Evolutionary conservation across 2,329 filamentous ascomycete species (phyloP).

Genomic region (Zalaria sp.): DNA sequence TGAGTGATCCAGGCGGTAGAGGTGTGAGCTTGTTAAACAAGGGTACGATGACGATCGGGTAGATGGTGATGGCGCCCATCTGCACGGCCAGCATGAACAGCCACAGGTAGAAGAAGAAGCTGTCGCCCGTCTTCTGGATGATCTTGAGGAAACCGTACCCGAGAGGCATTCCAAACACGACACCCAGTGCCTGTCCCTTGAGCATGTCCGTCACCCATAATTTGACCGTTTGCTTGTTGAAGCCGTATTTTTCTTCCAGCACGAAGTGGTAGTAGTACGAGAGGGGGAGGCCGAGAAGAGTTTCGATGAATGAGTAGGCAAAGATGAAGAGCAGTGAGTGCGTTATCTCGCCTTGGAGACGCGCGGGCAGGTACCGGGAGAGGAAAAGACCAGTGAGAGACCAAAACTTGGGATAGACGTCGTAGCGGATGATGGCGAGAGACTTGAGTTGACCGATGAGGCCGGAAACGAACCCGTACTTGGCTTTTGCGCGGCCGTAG

Average conservation of each 20-base stretch:
- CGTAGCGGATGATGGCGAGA: constrained; percentile 74
- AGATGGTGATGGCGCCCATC: constrained; percentile 89
- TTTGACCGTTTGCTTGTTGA: constrained; percentile 92
- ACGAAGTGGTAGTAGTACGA: constrained; percentile 92
- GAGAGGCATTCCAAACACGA: constrained; percentile 72
- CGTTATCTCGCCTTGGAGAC: constrained; percentile 82
- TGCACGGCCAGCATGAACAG: constrained; percentile 80
- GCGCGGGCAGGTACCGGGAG: constrained; percentile 56
- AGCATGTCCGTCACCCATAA: constrained; percentile 82
- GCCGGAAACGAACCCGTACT: constrained; percentile 69
- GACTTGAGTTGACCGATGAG: constrained; percentile 83
- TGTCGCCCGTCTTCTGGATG: constrained; percentile 80
- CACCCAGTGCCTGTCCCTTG: constrained; percentile 73
- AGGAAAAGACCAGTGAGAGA: constrained; percentile 62
- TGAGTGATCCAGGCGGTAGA: constrained; percentile 72
- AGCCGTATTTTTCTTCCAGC: constrained; percentile 90
- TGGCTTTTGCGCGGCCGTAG: constrained; percentile 90
- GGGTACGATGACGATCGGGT: constrained; percentile 84
- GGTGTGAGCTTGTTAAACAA: constrained; percentile 98
- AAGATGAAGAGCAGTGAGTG: constrained; percentile 91
- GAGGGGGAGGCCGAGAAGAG: constrained; percentile 63
- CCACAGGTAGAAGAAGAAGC: constrained; percentile 98
- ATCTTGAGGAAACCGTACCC: constrained; percentile 88
- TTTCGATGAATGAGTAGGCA: constrained; percentile 68
- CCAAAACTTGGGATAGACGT: constrained; percentile 88